A percentile compares a stretch with the other conserved stretches of the same genome.
Evolutionary conservation across 2,329 filamentous ascomycete species (phyloP).

Genomic region (Aspergillus sp.): DNA sequence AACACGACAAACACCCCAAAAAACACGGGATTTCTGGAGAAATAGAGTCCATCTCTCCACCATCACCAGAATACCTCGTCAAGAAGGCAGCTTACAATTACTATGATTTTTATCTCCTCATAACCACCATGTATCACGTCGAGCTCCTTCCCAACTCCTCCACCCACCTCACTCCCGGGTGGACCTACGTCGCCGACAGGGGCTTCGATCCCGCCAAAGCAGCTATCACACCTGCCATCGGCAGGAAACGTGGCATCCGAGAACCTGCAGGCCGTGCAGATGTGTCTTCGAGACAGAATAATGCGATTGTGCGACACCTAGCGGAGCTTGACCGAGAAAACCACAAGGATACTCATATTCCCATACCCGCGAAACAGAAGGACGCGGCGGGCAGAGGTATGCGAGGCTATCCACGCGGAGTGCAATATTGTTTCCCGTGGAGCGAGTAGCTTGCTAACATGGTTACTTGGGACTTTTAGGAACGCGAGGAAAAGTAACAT

Average conservation of each 20-base stretch:
- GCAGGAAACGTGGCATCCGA: conserved; percentile 67
- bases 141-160: conserved; percentile 72
- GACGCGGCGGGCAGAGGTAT: conserved; percentile 40
- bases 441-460: background rate
- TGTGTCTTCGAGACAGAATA: conserved; percentile 74
- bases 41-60: too few species aligned
- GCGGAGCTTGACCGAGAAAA: conserved; percentile 79
- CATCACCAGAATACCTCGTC: background rate
- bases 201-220: conserved; percentile 54
- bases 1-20: conserved; percentile 14
- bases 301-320: conserved; percentile 75
- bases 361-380: conserved; percentile 55
- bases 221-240: conserved; percentile 47
- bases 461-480: conserved; percentile 10
- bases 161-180: conserved; percentile 72
- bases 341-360: conserved; percentile 65
- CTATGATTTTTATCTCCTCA: too few species aligned
- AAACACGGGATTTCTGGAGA: too few species aligned
- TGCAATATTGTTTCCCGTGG: background rate
- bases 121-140: conserved; percentile 61
- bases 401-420: too few species aligned
- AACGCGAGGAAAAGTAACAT: conserved; percentile 39
- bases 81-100: too few species aligned
- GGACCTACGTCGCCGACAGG: conserved; percentile 84
- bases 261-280: conserved; percentile 56